Evolutionary conservation across 23 red algal species (phyloP).

Genomic region (Gracilaria vermiculophylla): DNA sequence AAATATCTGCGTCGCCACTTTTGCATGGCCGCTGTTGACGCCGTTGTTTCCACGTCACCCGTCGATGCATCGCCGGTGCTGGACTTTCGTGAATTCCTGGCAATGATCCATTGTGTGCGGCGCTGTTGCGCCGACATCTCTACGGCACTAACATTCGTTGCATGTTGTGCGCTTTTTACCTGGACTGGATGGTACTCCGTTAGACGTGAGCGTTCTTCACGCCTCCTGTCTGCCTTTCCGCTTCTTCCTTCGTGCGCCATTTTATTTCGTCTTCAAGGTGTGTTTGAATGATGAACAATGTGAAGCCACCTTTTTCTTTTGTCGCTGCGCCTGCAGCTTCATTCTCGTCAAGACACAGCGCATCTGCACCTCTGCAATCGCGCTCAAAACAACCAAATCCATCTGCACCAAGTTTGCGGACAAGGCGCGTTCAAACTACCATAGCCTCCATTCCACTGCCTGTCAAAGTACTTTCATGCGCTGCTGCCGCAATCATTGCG

Average conservation of each 20-base stretch:
- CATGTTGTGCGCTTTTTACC: background rate
- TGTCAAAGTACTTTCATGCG: background rate
- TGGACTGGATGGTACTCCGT: no score
- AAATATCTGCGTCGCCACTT: background rate
- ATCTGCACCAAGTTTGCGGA: background rate
- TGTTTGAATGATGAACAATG: constrained; percentile 3
- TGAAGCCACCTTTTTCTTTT: background rate
- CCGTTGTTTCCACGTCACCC: background rate
- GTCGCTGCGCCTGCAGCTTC: background rate
- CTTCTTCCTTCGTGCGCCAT: background rate
- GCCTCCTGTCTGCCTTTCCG: background rate
- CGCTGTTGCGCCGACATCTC: background rate
- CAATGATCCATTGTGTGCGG: background rate
- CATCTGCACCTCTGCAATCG: background rate
- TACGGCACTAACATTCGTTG: no score
- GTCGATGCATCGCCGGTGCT: background rate
- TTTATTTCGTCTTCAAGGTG: no score
- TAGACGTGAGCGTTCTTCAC: no score
- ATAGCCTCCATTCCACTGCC: background rate
- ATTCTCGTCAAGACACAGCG: background rate
- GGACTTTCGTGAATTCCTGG: background rate
- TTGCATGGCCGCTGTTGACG: background rate
- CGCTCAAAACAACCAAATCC: background rate
- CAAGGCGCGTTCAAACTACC: background rate
- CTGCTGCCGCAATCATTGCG: background rate